A percentile compares a stretch with the other conserved stretches of the same genome.
These are phyloP conservation scores for Lobosporangium transversale DNA, from an alignment of 192 early-diverging fungal genomes.

Conservation along the genomic window DNA sequence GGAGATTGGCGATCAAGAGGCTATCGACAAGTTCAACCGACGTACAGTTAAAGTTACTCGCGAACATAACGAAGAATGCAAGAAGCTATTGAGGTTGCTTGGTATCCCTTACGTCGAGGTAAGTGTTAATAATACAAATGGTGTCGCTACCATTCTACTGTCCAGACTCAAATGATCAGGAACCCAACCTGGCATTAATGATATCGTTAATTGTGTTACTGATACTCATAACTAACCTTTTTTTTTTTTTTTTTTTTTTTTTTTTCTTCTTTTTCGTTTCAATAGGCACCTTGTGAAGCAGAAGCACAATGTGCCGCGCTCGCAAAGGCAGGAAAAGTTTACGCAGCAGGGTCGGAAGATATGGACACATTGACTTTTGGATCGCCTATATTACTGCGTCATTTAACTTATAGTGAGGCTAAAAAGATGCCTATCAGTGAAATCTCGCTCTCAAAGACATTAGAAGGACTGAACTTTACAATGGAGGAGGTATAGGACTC, in stretches of 20 bases:
- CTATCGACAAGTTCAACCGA: constrained; percentile 86
- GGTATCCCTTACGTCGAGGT: constrained; percentile 92
- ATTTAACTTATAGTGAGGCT: constrained; percentile 91
- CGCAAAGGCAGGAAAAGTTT: constrained; percentile 88
- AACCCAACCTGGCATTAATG: no score
- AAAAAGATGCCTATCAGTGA: constrained; percentile 93
- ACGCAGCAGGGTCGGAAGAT: constrained; percentile 96
- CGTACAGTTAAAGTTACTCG: constrained; percentile 92
- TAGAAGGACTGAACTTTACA: constrained; percentile 80
- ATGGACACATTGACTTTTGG: constrained; percentile 99
- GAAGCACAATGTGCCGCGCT: constrained; percentile 97
- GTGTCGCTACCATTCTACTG: no score
- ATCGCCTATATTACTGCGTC: constrained; percentile 87
- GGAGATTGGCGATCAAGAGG: constrained; percentile 80
- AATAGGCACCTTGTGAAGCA: constrained; percentile 95
- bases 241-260: neutral
- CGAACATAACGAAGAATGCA: constrained; percentile 95
- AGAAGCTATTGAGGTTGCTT: constrained; percentile 87
- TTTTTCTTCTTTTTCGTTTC: no score
- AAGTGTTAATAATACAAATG: neutral
- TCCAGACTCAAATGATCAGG: no score
- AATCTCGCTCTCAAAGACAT: constrained; percentile 81
- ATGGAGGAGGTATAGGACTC: constrained; percentile 70
- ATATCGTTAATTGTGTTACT: no score
- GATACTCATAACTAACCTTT: constrained; percentile 3